Percentiles rank a stretch among this genome's conserved stretches.
Evolutionary conservation across 2,329 filamentous ascomycete species (phyloP).

Genomic region (Neofusicoccum parvum): DNA sequence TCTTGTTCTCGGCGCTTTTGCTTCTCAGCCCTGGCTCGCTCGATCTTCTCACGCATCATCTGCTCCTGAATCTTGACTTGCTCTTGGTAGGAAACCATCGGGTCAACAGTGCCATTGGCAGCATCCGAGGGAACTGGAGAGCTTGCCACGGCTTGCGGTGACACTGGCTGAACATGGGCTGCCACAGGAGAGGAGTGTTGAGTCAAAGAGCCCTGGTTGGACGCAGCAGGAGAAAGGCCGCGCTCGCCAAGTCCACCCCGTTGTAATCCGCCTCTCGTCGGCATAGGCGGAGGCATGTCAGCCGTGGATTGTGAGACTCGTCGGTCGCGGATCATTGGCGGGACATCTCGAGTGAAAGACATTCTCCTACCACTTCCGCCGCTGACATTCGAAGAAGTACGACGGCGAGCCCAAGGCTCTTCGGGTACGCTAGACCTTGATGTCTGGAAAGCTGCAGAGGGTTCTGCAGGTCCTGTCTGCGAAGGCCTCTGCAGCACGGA

Average conservation of each 20-base stretch:
- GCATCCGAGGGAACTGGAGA: constrained; percentile 31
- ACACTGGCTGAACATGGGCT: constrained; percentile 36
- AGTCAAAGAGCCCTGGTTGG: constrained; percentile 27
- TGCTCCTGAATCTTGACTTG: constrained; percentile 66
- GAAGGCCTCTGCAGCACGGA: constrained; percentile 75
- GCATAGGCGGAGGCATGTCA: constrained; percentile 16
- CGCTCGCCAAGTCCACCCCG: constrained; percentile 8
- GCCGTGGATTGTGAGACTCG: constrained; percentile 17
- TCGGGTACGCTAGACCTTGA: constrained; percentile 68
- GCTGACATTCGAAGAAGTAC: constrained; percentile 89
- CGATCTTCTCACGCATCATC: constrained; percentile 71
- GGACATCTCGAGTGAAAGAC: constrained; percentile 52
- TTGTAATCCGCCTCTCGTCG: background rate
- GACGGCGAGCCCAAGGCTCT: constrained; percentile 69
- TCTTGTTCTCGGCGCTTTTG: constrained; percentile 66
- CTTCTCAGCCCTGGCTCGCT: constrained; percentile 68
- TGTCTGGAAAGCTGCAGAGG: constrained; percentile 84
- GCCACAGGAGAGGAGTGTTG: constrained; percentile 35
- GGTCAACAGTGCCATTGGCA: constrained; percentile 34
- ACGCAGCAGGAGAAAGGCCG: constrained; percentile 14
- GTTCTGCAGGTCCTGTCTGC: constrained; percentile 70
- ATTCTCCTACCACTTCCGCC: constrained; percentile 68
- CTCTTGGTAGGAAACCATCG: constrained; percentile 57
- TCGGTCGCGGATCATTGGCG: background rate
- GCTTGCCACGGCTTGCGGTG: constrained; percentile 37